Evolutionary conservation across 2,329 filamentous ascomycete species (phyloP).

Genomic region (Trichoderma sp.): DNA sequence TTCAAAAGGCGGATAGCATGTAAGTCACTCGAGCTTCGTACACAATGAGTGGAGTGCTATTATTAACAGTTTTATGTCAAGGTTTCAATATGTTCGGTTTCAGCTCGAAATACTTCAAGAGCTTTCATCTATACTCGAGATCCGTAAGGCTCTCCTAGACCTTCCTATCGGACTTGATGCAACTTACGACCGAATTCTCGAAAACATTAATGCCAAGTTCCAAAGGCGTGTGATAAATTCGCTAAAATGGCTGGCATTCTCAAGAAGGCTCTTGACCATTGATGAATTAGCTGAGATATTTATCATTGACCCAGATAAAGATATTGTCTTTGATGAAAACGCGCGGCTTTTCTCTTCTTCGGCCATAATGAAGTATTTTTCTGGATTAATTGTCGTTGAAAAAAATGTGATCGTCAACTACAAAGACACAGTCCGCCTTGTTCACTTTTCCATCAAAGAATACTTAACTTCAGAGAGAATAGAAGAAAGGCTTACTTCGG

Average conservation of each 20-base stretch:
- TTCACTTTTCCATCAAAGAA: not conserved
- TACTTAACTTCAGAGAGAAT: not conserved
- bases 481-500: too few species aligned
- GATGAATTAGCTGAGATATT: not conserved
- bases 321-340: not conserved
- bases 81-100: not conserved
- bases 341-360: not conserved
- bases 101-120: not conserved
- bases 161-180: not conserved
- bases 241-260: not conserved
- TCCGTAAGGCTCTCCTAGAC: not conserved
- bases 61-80: not conserved
- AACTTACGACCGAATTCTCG: not conserved
- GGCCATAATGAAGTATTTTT: not conserved
- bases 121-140: not conserved
- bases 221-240: not conserved
- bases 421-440: not conserved
- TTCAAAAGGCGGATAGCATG: not conserved
- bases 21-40: not conserved
- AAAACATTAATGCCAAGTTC: not conserved
- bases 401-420: too few species aligned
- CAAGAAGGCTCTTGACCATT: not conserved
- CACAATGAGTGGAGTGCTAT: not conserved
- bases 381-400: not conserved
- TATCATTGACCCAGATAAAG: not conserved